Conservation (phyloP, 805 yeast genomes). For the Wickerhamomyces chambardii region DNA sequence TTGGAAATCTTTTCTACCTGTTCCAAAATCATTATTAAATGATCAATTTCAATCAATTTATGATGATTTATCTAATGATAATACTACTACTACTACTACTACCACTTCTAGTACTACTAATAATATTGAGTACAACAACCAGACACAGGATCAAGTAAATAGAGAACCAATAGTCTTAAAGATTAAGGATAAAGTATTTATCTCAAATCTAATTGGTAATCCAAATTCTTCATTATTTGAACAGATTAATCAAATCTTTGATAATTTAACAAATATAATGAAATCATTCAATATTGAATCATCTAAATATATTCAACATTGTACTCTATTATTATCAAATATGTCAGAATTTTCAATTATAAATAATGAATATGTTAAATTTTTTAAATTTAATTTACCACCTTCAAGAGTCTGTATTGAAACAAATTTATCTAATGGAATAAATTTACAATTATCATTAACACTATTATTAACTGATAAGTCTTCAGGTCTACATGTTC, state of each 20-base stretch:
- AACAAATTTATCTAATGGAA: constrained; percentile 32
- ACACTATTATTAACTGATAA: constrained; percentile 26
- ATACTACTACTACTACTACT: no score
- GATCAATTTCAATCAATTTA: constrained; percentile 29
- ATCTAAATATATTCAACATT: constrained; percentile 43
- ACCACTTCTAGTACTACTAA: background rate
- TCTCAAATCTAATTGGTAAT: constrained; percentile 31
- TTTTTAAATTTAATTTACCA: constrained; percentile 57
- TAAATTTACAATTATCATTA: constrained; percentile 51
- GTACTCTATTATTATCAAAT: constrained; percentile 50
- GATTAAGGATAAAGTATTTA: constrained; percentile 23
- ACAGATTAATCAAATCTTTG: constrained; percentile 44
- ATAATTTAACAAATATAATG: constrained; percentile 28
- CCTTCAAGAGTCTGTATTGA: constrained; percentile 88
- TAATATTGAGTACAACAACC: background rate
- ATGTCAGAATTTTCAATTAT: constrained; percentile 59
- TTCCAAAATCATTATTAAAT: constrained; percentile 21
- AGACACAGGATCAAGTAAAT: background rate
- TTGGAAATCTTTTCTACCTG: constrained; percentile 15
- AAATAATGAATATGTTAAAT: constrained; percentile 49
- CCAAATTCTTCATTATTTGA: constrained; percentile 18
- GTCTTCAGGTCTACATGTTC: constrained; percentile 78
- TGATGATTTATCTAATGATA: constrained; percentile 4
- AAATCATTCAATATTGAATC: constrained; percentile 15
- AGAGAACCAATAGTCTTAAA: constrained; percentile 7